Evolutionary conservation across 108 stramenopile species (phyloP).

Genomic region (Epipyxis sp.): DNA sequence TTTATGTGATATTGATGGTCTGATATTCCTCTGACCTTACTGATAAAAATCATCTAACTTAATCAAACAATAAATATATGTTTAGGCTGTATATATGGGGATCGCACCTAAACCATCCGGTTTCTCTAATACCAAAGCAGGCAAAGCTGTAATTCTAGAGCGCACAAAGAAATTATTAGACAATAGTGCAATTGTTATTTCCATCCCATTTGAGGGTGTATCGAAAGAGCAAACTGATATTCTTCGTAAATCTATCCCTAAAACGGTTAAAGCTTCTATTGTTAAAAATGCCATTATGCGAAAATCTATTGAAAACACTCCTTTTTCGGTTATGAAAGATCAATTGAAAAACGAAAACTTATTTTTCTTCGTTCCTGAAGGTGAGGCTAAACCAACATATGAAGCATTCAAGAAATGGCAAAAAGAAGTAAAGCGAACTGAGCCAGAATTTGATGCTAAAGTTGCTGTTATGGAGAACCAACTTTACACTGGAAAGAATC

Average conservation of each 20-base stretch:
- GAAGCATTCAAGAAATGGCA: constrained; percentile 30
- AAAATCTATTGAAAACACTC: not conserved
- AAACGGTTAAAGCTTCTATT: not conserved
- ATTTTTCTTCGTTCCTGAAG: constrained; percentile 22
- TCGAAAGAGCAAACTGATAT: not conserved
- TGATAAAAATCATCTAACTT: too few relatives aligned
- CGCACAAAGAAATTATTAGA: constrained; percentile 9
- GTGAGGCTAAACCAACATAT: not conserved
- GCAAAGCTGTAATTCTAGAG: not conserved
- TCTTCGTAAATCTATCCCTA: not conserved
- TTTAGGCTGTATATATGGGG: too few relatives aligned
- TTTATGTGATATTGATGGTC: too few relatives aligned
- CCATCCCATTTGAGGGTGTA: constrained; percentile 3
- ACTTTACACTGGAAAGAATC: not conserved
- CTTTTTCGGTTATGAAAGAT: not conserved
- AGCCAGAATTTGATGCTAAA: not conserved
- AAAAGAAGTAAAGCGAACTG: constrained; percentile 1
- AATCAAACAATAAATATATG: too few relatives aligned
- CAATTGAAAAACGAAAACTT: not conserved
- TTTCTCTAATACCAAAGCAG: not conserved
- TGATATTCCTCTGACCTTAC: too few relatives aligned
- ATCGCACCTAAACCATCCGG: constrained; percentile 12
- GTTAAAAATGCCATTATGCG: constrained; percentile 1
- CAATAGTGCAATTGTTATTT: not conserved
- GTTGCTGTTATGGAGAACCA: not conserved